Evolutionary conservation across 495 filamentous ascomycete genomes (phyloP), one percentile per base, ranked within the genome.

Genomic region (Oidiodendron maius): DNA sequence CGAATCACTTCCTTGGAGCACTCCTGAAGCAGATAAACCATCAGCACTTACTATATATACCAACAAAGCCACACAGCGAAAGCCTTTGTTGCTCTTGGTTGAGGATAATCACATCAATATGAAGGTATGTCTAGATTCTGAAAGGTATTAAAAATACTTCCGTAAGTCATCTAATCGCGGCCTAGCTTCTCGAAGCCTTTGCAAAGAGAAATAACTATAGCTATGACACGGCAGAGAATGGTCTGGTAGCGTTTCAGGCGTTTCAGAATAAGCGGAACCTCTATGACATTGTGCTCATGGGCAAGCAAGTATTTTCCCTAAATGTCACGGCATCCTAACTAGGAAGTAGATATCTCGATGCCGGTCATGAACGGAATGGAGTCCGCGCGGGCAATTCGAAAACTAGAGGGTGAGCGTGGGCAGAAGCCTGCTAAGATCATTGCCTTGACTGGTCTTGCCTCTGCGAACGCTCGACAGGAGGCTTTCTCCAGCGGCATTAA

Each of bases 401-500:
- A 66, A 38, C 63, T 72, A 20, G 77, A 81, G 51, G 10, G 25
- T 15, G 61, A 63, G 40, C 53, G 16, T 17, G 22, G 4, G 15
- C 18, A 48, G 22, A 18, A 18, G 1, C 66, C 70, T 0, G 70
- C 74, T 18, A 71, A 71, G 35, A 82, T 88, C 44, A 76, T 85
- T 39, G 84, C 82, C 1, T 65, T 86, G 17, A 85, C 83, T 0
- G 83, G 84, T 0, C 61, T 86, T 11, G 80, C 79, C 36, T 78
- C 74, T 38, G 71, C 75, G 13, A 63, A 70, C 4, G 79, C 78
- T 48, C 72, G 78, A 52, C 69, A 71, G 4, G 78, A 85, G 50
- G 82, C 82, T 0, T 66, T 82, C 46, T 66, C 70, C 3, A 77
- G 75, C 15, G 83, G 83, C 5, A 69, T 83, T 13, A 76, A 86